Base-by-base conservation (phyloP, 1,139 yeast genomes). In the Spencermartinsiella ligniputridi region DNA sequence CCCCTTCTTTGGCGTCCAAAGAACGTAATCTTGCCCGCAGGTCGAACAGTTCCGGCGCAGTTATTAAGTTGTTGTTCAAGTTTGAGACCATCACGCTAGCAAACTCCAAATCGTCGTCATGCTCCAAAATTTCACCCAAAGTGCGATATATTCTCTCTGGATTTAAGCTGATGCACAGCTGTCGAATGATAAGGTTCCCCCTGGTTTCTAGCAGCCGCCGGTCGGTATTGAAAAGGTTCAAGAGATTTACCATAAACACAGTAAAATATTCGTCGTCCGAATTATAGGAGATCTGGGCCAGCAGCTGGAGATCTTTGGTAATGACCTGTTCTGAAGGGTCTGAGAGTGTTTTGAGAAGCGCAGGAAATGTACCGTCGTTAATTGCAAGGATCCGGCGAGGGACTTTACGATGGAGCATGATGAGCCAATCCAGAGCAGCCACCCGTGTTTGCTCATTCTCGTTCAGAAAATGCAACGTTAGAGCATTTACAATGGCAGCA, bases 351-450 rank as follows among this genome's bases (percentile, higher is more conserved):
- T 82, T 83, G 44, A 94, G 70, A 39, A 92, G 70, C 0, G 89
- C 87, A 2, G 87, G 81, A 53, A 89, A 81, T 37, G 90, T 85
- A 49, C 79, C 76, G 45, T 79, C 85, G 48, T 76, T 74, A 44
- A 64, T 61, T 67, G 82, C 59, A 72, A 79, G 53, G 77, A 72
- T 56, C 79, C 77, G 56, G 21, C 75, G 67, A 0, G 94, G 87
- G 36, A 83, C 83, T 53, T 81, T 81, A 27, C 80, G 75, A 58
- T 90, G 94, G 38, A 94, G 71, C 74, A 88, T 80, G 20, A 83
- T 81, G 30, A 94, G 71, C 98, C 98, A 94, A 53, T 90, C 96
- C 38, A 94, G 69, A 16, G 95, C 85, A 0, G 95, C 89, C 16
- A 89, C 75, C 52, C 94, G 72, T 0, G 97, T 86, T 29, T 83